These are phyloP conservation scores for Glycine soja DNA, from an alignment of 306 rosid genomes.

Conservation along the genomic window DNA sequence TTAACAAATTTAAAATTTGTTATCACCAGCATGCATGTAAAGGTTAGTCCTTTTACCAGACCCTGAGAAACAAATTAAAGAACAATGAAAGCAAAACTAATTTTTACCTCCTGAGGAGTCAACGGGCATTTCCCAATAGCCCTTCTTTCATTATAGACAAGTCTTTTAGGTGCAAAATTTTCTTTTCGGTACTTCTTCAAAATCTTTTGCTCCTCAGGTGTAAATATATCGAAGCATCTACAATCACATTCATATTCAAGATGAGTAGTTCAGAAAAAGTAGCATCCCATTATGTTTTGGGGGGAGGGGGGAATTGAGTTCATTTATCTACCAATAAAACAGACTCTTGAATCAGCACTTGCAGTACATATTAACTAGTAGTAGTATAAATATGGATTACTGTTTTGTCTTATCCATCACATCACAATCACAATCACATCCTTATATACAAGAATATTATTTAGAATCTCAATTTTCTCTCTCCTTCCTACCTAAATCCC, in stretches of 20 bases:
- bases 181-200: slow-evolving; percentile 80
- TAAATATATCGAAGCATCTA: slow-evolving; percentile 90
- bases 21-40: slow-evolving; percentile 27
- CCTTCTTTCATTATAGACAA: slow-evolving; percentile 82
- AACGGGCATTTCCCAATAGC: slow-evolving; percentile 98
- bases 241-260: slow-evolving; percentile 41
- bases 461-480: background rate
- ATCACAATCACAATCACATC: background rate
- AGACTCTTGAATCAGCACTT: slow-evolving; percentile 25
- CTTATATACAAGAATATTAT: background rate
- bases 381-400: background rate
- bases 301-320: background rate
- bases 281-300: background rate
- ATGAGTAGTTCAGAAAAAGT: slow-evolving; percentile 18
- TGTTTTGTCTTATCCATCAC: background rate
- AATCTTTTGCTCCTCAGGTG: slow-evolving; percentile 72
- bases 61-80: slow-evolving; percentile 35
- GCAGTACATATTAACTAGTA: background rate
- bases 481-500: background rate
- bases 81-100: slow-evolving; percentile 24
- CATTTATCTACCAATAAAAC: background rate
- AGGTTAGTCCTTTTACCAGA: background rate
- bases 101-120: slow-evolving; percentile 95
- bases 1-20: slow-evolving; percentile 20
- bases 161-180: slow-evolving; percentile 89